Evolutionary conservation across 1,284 basidiomycete genomes (phyloP).

Genomic region (Mycosarcoma mackinlayi): DNA sequence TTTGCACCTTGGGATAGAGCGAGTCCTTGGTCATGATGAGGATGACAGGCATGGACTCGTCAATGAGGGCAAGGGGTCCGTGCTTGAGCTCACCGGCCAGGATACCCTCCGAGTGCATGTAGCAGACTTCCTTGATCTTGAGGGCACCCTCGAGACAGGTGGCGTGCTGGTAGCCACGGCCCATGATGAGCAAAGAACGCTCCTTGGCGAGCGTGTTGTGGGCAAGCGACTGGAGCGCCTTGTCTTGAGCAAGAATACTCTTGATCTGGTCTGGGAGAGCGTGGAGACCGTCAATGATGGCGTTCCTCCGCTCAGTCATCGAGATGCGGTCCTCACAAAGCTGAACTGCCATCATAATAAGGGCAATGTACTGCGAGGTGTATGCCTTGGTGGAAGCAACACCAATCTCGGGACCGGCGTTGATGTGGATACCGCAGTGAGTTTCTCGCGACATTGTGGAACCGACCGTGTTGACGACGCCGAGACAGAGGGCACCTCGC

Average conservation of each 20-base stretch:
- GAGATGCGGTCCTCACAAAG: conserved; percentile 96
- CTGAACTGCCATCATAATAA: conserved; percentile 98
- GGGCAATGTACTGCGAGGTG: conserved; percentile 98
- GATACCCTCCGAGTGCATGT: conserved; percentile 74
- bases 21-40: conserved; percentile 99
- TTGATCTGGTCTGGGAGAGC: conserved; percentile 90
- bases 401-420: conserved; percentile 98
- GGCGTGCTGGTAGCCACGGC: conserved; percentile 95
- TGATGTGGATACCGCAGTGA: conserved; percentile 99
- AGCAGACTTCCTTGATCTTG: conserved; percentile 97
- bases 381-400: conserved; percentile 99
- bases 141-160: conserved; percentile 98
- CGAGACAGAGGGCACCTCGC: conserved; percentile 89
- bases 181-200: conserved; percentile 94
- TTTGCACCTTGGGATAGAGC: conserved; percentile 97
- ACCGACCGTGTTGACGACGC: conserved; percentile 98
- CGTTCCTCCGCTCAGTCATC: conserved; percentile 86
- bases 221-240: conserved; percentile 83
- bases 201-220: conserved; percentile 81
- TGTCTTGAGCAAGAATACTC: conserved; percentile 84
- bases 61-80: conserved; percentile 94
- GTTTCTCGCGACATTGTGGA: conserved; percentile 98
- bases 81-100: conserved; percentile 99
- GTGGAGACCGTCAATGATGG: conserved; percentile 94
- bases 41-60: conserved; percentile 86